A percentile compares a stretch with the other conserved stretches of the same genome.
These are phyloP conservation scores for Urochloa ruziziensis DNA, from an alignment of 176 grass and related monocot species.

Conservation along the genomic window DNA sequence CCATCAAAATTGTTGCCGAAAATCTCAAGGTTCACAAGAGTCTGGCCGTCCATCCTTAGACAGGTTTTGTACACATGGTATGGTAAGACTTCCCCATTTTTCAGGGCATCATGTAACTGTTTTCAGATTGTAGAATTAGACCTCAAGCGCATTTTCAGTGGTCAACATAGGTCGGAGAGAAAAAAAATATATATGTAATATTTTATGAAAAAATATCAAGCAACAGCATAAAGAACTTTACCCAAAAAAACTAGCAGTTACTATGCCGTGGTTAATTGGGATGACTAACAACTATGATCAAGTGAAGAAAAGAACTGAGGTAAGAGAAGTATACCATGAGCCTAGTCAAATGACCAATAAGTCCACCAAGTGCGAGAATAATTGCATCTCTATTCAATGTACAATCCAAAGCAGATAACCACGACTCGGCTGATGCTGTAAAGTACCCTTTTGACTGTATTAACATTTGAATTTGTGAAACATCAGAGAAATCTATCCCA, in stretches of 20 bases:
- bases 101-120: slow-evolving; percentile 76
- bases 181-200: background rate
- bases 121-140: slow-evolving; percentile 46
- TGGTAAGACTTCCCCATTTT: slow-evolving; percentile 80
- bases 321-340: slow-evolving; percentile 69
- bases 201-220: background rate
- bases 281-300: background rate
- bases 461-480: slow-evolving; percentile 58
- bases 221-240: no score
- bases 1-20: slow-evolving; percentile 86
- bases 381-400: slow-evolving; percentile 50
- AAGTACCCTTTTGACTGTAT: slow-evolving; percentile 85
- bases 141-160: background rate
- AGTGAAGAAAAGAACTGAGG: background rate
- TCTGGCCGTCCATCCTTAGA: slow-evolving; percentile 95
- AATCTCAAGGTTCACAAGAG: slow-evolving; percentile 96
- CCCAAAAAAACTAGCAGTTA: slow-evolving; percentile 1
- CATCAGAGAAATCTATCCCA: slow-evolving; percentile 56
- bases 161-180: background rate
- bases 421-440: slow-evolving; percentile 56
- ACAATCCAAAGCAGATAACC: slow-evolving; percentile 65
- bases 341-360: slow-evolving; percentile 78
- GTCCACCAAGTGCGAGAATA: slow-evolving; percentile 79
- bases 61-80: slow-evolving; percentile 87
- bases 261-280: background rate